A percentile compares a stretch with the other conserved stretches of the same genome.
These are phyloP conservation scores for Phragmites australis DNA, from an alignment of 176 grass and related monocot species.

Conservation along the genomic window DNA sequence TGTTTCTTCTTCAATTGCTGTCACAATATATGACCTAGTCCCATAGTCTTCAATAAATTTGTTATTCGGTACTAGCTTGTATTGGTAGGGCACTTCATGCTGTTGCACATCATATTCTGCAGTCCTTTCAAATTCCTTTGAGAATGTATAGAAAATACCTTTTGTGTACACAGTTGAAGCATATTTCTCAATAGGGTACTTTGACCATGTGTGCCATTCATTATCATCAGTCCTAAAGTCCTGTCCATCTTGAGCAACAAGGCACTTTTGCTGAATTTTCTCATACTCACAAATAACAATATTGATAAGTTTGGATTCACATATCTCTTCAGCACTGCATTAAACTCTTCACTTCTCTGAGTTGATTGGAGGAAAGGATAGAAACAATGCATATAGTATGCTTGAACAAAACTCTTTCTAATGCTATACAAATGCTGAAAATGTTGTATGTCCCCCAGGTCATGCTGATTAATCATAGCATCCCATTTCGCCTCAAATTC, in stretches of 20 bases:
- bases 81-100: background rate
- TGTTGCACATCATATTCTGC: background rate
- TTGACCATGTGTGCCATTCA: background rate
- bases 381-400: background rate
- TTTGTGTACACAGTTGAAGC: background rate
- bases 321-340: background rate
- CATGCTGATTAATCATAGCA: background rate
- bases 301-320: background rate
- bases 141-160: background rate
- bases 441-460: accelerated
- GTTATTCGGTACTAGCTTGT: too few relatives aligned
- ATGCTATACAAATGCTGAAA: background rate
- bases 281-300: background rate
- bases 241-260: background rate
- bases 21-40: background rate
- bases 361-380: background rate
- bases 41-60: background rate
- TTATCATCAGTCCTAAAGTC: background rate
- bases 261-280: background rate
- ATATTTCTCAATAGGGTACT: background rate
- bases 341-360: background rate
- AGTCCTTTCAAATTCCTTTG: background rate
- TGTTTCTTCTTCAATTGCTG: background rate
- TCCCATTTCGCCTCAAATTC: background rate
- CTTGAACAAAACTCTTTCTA: background rate